Conservation (phyloP, 129 eudicot species). For the Flaveria linearis region DNA sequence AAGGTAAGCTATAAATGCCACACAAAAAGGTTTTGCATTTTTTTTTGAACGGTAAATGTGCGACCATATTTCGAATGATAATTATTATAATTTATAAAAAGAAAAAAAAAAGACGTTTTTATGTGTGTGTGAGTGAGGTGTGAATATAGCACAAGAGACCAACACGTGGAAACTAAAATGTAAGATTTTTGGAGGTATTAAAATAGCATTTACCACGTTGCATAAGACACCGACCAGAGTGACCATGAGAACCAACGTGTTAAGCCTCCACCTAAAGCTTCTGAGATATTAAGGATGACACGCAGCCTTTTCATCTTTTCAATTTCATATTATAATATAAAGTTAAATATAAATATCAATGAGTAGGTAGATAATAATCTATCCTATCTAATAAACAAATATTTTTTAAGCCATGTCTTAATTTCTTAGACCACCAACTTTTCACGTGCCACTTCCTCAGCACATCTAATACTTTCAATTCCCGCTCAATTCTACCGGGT, state of each 20-base stretch:
- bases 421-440: no score
- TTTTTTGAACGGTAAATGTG: no score
- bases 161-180: constrained; percentile 28
- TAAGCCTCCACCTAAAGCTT: constrained; percentile 12
- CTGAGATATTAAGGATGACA: constrained; percentile 23
- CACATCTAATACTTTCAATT: no score
- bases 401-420: no score
- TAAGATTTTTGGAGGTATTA: constrained; percentile 28
- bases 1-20: no score
- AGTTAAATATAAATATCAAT: background rate
- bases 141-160: constrained; percentile 4
- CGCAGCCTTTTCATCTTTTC: background rate
- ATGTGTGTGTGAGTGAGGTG: constrained; percentile 17
- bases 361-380: background rate
- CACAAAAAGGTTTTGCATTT: no score
- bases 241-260: constrained; percentile 10
- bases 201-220: constrained; percentile 39
- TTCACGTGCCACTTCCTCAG: no score
- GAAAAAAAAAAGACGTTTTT: constrained; percentile 31
- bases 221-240: constrained; percentile 33
- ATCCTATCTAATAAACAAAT: no score
- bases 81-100: no score
- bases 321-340: background rate
- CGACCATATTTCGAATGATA: no score
- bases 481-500: no score